Base-by-base conservation (phyloP, 106 monocot genomes). In the Dactylorhiza incarnata region DNA sequence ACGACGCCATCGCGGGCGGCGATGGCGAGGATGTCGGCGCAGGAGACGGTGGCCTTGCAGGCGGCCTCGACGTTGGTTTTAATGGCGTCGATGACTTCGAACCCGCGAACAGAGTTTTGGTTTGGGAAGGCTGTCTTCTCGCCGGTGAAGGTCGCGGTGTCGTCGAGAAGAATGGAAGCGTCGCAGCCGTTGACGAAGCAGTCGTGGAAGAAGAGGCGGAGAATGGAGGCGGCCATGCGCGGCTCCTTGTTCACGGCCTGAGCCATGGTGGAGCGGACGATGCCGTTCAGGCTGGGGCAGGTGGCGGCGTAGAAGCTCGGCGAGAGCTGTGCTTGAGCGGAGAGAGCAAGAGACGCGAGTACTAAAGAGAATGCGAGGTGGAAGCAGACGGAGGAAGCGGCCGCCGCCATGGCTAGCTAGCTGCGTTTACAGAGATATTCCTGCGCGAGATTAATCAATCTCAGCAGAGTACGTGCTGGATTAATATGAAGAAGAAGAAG, bases 11-110 rank as follows among this genome's bases (percentile, higher is more conserved):
- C 88, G 43, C 88, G 85, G 29, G 88, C 80, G 8, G 85, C 88
- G 52, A 88, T 82, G 45, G 88, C 80, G 48, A 88, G 73, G 74
- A 88, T 83, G 78, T 88, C 88, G 13, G 88, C 82, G 71, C 85
- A 88, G 16, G 87, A 87, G 54, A 87, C 84, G 15, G 72, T 71
- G 19, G 63, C 63, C 3, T 24, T 24, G 63, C 63, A 63, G 0
- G 63, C 22, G 25, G 63, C 63, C 25, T 63, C 63, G 0, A 63
- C 63, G 2, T 24, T 22, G 25, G 63, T 24, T 16, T 63, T 63
- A 17, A 63, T 63, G 3, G 24, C 25, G 25, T 63, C 63, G 63
- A 63, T 63, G 8, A 63, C 63, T 25, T 63, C 63, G 12, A 63
- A 63, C 9, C 63, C 63, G 0, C 63, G 63, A 63, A 63, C 24